phyloP scores from a whole-genome alignment of 805 yeast genomes.

The Wickerhamiella slavikovae region DNA sequence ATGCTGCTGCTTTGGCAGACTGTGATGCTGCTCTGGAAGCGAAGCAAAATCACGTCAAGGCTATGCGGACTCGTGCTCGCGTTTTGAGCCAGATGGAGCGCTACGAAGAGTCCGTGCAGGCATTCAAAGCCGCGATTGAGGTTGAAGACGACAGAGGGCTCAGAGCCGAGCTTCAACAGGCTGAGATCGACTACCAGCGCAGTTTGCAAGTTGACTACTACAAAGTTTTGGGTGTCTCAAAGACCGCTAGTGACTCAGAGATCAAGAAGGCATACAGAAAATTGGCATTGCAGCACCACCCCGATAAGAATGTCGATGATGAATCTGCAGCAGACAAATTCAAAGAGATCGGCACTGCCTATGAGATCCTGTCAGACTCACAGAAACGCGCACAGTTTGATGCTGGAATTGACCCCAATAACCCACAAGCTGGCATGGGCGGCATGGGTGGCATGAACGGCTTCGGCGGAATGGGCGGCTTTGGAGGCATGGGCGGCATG shows the following conservation, averaged over 20 bases:
- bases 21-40: slow-evolving; percentile 45
- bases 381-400: slow-evolving; percentile 82
- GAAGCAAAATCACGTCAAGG: slow-evolving; percentile 57
- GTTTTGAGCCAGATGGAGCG: slow-evolving; percentile 20
- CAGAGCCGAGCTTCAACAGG: slow-evolving; percentile 20
- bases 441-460: slow-evolving; percentile 55
- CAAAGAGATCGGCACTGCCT: slow-evolving; percentile 73
- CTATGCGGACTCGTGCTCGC: slow-evolving; percentile 21
- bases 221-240: slow-evolving; percentile 33
- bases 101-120: slow-evolving; percentile 21
- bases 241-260: slow-evolving; percentile 29
- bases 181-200: slow-evolving; percentile 23
- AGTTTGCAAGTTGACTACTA: slow-evolving; percentile 32
- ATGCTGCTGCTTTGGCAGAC: slow-evolving; percentile 61
- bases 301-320: slow-evolving; percentile 48
- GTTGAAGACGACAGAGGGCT: slow-evolving; percentile 18
- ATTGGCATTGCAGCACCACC: slow-evolving; percentile 54
- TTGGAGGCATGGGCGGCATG: slow-evolving; percentile 39
- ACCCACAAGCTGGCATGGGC: slow-evolving; percentile 23
- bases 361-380: slow-evolving; percentile 66
- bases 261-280: slow-evolving; percentile 60
- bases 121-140: slow-evolving; percentile 20
- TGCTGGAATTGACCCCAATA: slow-evolving; percentile 54
- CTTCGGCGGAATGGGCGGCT: slow-evolving; percentile 36
- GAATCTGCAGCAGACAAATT: slow-evolving; percentile 83